These are phyloP conservation scores for Mucor velutinosus DNA, from an alignment of 371 early-diverging fungal genomes.

Conservation along the genomic window DNA sequence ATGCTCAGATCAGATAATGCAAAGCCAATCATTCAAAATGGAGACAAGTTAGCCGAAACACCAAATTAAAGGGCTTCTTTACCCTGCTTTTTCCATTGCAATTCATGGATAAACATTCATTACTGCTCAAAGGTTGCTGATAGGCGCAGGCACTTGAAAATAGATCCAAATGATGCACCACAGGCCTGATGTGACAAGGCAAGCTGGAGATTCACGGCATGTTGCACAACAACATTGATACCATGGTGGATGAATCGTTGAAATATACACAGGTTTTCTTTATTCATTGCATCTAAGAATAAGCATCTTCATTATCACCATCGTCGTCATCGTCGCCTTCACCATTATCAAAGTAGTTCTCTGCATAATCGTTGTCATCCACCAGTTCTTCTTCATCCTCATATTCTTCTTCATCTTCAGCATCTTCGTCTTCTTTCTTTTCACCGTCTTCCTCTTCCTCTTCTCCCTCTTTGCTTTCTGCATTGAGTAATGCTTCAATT, in stretches of 20 bases:
- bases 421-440: constrained; percentile 37
- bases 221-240: neutral
- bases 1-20: neutral
- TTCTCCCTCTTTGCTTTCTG: constrained; percentile 35
- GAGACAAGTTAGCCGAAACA: neutral
- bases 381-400: constrained; percentile 59
- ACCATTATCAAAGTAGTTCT: constrained; percentile 61
- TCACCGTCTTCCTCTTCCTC: constrained; percentile 29
- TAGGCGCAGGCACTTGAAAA: no score
- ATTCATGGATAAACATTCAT: no score
- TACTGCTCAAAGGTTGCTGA: no score
- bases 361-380: constrained; percentile 57
- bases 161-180: no score
- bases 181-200: no score
- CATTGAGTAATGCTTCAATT: constrained; percentile 39
- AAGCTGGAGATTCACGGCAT: no score
- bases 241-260: neutral
- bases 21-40: neutral
- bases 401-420: constrained; percentile 36
- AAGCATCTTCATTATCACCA: constrained; percentile 39
- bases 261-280: neutral
- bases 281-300: constrained; percentile 16
- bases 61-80: neutral
- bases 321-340: constrained; percentile 54
- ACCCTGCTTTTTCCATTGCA: neutral